Evolutionary conservation across 768 basidiomycete genomes (phyloP), one percentile per base, ranked within the genome.

Genomic region (Dentipellis sp.): DNA sequence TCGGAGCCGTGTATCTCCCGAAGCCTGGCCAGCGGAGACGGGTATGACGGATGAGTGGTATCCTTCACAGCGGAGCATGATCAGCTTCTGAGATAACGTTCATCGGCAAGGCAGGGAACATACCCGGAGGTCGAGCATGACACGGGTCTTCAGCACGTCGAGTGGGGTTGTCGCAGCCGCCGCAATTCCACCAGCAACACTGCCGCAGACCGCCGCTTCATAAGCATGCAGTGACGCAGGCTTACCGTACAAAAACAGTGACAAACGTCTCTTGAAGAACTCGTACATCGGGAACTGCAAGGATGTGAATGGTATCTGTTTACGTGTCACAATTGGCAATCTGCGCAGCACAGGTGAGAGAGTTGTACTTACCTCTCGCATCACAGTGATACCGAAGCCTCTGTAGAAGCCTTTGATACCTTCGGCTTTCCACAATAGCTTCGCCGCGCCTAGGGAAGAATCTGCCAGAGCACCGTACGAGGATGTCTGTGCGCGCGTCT

Each of bases 251-350:
- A 87, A 64, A 36, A 73, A 67, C 10, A 66, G 66, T 7, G 91
- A 84, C 19, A 93, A 71, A 21, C 76, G 75, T 4, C 74, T 57
- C 68, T 97, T 97, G 59, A 99, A 74, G 35, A 82, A 73, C 71
- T 98, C 97, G 64, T 98, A 99, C 21, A 98, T 71, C 3, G 97
- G 95, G 68, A 98, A 98, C 67, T 98, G 95, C 17, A 97, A 74
- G 1, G 91, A 94, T 2, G 92, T 94, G 75, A 97, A 97, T 1
- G 95, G 95, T 42, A 99, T 92, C 94, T 97, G 63, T 3, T 23
- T 53, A 47, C 42, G 21, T 23, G 46, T 21, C 46, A 35, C 42
- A 45, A 16, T 4, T 19, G 19, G 42, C 42, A 45, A 19, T 9
- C 12, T 17, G 42, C 42, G 19, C 42, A 45, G 19, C n/a, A 19